Evolutionary conservation across 208 protist species (phyloP), one percentile per base, ranked within the genome.

Genomic region (Crithidia fasciculata): DNA sequence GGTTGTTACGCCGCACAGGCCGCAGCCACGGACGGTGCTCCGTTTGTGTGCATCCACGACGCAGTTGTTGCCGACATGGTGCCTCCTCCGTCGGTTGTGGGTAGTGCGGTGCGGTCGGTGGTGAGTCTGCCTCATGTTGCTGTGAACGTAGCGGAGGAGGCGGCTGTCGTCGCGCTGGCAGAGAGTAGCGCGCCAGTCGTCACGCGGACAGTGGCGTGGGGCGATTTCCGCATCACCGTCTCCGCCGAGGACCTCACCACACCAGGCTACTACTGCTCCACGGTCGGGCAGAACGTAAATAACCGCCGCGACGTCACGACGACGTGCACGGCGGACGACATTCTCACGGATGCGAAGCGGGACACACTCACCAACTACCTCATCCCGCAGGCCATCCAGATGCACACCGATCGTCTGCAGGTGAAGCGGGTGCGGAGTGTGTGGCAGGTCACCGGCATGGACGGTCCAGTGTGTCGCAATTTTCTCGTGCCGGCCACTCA

Each of bases 321-420:
- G 4, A 67, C 37, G 7, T 92, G 87, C 75, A 72, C 54, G 0
- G 19, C 40, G 4, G 43, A 50, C 3, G 74, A 83, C 67, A 60
- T 90, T 13, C 61, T 94, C 6, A 90, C 80, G 0, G 44, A 62
- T 2, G 69, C 66, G 37, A 88, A 89, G 72, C 71, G 70, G 28
- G 10, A 18, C 4, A 71, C 78, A 4, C 60, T 93, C 13, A 28
- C 67, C n/a, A 58, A 72, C 2, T 16, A 72, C 16, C 56, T 91
- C 18, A 16, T 94, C 19, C 85, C 86, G 16, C 16, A 47, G 39
- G 90, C 87, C 5, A 5, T 91, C 9, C 59, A 77, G 65, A 65
- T 89, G 79, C 85, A 92, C 80, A 52, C 19, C n/a, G 84, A 90
- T 2, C 82, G 85, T 3, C 75, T 94, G 41, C 63, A 60, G 60